These are phyloP conservation scores for Penicillium sp. DNA, from an alignment of 2,329 filamentous ascomycete genomes.

Conservation along the genomic window DNA sequence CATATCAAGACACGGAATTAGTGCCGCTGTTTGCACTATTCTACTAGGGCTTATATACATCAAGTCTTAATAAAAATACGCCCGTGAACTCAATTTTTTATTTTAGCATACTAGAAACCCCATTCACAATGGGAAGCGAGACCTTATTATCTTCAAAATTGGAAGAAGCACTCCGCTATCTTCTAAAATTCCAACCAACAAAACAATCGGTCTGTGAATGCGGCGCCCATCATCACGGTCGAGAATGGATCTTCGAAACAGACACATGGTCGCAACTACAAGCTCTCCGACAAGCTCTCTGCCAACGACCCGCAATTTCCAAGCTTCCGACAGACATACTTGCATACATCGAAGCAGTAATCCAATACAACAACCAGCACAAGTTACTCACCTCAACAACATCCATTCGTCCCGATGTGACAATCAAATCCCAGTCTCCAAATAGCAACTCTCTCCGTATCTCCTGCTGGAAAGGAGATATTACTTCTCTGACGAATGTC, in stretches of 20 bases:
- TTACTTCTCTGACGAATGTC: conserved; percentile 19
- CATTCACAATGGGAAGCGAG: not conserved
- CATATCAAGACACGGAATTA: not conserved
- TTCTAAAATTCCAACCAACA: not conserved
- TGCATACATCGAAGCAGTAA: conserved; percentile 11
- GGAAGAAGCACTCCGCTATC: conserved; percentile 1
- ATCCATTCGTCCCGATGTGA: conserved; percentile 1
- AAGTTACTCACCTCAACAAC: conserved; percentile 10
- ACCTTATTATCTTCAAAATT: not conserved
- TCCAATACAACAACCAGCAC: conserved; percentile 13
- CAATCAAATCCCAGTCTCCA: not conserved
- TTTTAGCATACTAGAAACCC: not conserved
- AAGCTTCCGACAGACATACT: conserved; percentile 6
- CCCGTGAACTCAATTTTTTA: not conserved
- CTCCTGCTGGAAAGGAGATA: conserved; percentile 25
- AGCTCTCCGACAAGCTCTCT: conserved; percentile 10
- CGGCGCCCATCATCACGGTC: not conserved
- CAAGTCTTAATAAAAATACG: not conserved
- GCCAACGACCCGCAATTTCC: conserved; percentile 6
- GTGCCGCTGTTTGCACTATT: conserved; percentile 3
- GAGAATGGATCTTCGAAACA: not conserved
- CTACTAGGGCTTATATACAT: not conserved
- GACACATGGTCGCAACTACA: conserved; percentile 20
- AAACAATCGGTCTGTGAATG: not conserved
- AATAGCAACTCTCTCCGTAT: not conserved